Conservation (phyloP, 345 rosid genomes). For the Eucalyptus polyanthemos region DNA sequence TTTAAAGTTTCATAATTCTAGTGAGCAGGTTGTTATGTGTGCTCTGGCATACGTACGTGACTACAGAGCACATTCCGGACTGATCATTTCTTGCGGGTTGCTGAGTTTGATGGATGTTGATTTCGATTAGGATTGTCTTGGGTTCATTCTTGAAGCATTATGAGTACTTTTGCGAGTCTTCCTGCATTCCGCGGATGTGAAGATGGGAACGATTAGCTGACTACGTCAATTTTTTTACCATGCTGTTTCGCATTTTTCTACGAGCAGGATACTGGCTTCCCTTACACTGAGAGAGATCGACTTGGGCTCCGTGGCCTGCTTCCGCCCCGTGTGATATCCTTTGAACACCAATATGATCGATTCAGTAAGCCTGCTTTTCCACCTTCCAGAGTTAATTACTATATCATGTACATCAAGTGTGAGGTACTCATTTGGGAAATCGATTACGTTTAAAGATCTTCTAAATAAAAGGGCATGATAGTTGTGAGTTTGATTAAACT, state of each 20-base stretch:
- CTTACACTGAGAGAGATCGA: conserved; percentile 90
- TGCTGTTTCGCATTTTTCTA: neutral
- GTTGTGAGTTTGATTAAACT: neutral
- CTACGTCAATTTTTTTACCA: neutral
- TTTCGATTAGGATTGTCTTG: neutral
- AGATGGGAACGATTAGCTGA: neutral
- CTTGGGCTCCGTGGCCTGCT: conserved; percentile 92
- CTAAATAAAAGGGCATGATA: neutral
- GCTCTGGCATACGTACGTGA: neutral
- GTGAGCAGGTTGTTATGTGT: neutral
- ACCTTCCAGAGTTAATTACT: neutral
- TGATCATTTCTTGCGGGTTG: neutral
- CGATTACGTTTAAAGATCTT: neutral
- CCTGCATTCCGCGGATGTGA: neutral
- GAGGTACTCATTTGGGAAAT: neutral
- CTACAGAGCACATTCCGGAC: neutral
- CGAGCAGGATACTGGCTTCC: conserved; percentile 91
- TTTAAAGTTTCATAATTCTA: neutral
- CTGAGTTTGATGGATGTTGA: neutral
- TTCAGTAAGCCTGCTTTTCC: conserved; percentile 50
- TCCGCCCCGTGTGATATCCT: conserved; percentile 91
- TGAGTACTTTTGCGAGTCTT: neutral
- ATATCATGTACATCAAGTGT: neutral
- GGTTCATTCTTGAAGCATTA: neutral
- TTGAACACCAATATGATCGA: conserved; percentile 86